Conservation (phyloP, 164 flowering plant genomes). For the Dillenia turbinata region DNA sequence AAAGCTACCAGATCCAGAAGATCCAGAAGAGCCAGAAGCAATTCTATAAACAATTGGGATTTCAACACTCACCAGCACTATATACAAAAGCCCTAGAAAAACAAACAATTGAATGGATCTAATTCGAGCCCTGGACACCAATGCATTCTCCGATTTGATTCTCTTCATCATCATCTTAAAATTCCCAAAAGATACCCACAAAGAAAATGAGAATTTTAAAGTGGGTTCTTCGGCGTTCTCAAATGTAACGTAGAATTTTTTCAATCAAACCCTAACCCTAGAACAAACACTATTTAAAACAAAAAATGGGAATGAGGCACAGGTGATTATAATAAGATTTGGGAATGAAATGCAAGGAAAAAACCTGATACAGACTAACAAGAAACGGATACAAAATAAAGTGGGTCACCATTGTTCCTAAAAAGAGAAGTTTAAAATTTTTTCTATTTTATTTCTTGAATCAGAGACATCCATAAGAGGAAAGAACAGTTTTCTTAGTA, state of each 20-base stretch:
- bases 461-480: too few relatives aligned
- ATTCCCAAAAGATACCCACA: not conserved
- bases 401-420: too few relatives aligned
- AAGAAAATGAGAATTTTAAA: not conserved
- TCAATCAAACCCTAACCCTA: not conserved
- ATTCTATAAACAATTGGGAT: conserved; percentile 45
- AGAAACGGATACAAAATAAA: too few relatives aligned
- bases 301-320: too few relatives aligned
- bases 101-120: conserved; percentile 40
- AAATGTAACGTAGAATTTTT: not conserved
- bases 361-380: too few relatives aligned
- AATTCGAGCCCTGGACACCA: conserved; percentile 28
- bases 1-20: conserved; percentile 19
- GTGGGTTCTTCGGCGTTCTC: not conserved
- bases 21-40: conserved; percentile 18
- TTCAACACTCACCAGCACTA: conserved; percentile 51
- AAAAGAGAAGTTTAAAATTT: too few relatives aligned
- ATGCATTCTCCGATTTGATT: conserved; percentile 26
- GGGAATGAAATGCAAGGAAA: too few relatives aligned
- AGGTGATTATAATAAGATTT: too few relatives aligned
- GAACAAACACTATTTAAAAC: too few relatives aligned
- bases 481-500: too few relatives aligned
- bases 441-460: too few relatives aligned
- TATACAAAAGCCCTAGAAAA: conserved; percentile 30
- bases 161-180: conserved; percentile 52